Conservation (phyloP, 768 basidiomycete genomes). For the Trametes cubensis region DNA sequence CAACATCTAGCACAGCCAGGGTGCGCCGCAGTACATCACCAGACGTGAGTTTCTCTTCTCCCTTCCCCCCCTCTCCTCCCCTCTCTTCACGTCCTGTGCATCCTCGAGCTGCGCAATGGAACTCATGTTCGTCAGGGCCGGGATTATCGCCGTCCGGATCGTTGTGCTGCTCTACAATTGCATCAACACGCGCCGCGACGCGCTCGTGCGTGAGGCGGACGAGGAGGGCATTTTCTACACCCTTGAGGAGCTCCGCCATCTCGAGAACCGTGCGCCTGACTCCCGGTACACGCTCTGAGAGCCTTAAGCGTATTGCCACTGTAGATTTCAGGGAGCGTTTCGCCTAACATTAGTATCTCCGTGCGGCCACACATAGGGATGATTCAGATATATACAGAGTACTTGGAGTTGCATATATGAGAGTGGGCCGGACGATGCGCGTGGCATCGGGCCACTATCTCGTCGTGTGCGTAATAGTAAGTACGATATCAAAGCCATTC, state of each 20-base stretch:
- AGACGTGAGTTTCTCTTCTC: constrained; percentile 53
- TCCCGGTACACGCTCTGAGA: constrained; percentile 54
- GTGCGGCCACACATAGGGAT: too few relatives aligned
- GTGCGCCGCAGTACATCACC: constrained; percentile 60
- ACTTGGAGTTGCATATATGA: too few relatives aligned
- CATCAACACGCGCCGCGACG: constrained; percentile 59
- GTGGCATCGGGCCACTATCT: too few relatives aligned
- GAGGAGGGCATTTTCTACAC: constrained; percentile 33
- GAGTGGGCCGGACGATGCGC: too few relatives aligned
- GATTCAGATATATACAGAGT: too few relatives aligned
- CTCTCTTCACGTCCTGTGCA: too few relatives aligned
- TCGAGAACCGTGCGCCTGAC: constrained; percentile 64
- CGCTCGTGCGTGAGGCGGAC: constrained; percentile 40
- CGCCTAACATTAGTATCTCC: too few relatives aligned
- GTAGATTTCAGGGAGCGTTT: too few relatives aligned
- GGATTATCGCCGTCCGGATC: constrained; percentile 54
- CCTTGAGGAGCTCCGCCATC: constrained; percentile 34
- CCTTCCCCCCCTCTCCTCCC: too few relatives aligned
- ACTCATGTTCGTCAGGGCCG: constrained; percentile 68
- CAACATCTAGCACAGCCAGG: constrained; percentile 62
- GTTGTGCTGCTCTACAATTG: constrained; percentile 51
- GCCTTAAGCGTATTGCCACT: too few relatives aligned
- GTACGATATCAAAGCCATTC: too few relatives aligned
- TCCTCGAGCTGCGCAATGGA: constrained; percentile 51
- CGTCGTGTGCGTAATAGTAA: too few relatives aligned